Evolutionary conservation across 2,329 filamentous ascomycete genomes (phyloP).

Genomic region (Penicillium sp.): DNA sequence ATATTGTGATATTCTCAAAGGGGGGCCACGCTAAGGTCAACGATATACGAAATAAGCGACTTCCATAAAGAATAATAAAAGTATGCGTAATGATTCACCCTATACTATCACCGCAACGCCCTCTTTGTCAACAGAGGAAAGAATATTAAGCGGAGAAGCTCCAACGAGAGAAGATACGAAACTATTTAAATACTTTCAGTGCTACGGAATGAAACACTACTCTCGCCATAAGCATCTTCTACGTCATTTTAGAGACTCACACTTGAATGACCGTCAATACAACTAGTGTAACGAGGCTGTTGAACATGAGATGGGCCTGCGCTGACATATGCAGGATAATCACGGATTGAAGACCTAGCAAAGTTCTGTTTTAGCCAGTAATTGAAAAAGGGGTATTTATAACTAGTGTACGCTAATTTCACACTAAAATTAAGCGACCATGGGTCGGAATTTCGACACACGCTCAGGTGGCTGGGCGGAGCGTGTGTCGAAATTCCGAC

Average conservation of each 20-base stretch:
- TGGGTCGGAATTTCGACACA: no score
- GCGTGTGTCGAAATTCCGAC: no score
- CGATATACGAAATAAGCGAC: background rate
- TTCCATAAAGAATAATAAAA: background rate
- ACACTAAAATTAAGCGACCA: no score
- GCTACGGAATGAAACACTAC: constrained; percentile 6
- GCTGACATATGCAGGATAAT: background rate
- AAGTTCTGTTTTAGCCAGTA: background rate
- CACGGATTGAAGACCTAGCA: constrained; percentile 8
- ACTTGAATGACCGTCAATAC: constrained; percentile 4
- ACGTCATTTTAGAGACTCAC: constrained; percentile 5
- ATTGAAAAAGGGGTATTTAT: no score
- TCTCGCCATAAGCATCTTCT: constrained; percentile 13
- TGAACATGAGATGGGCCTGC: constrained; percentile 3
- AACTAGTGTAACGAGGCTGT: constrained; percentile 6
- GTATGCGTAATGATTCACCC: background rate
- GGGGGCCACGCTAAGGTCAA: background rate
- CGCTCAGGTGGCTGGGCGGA: no score
- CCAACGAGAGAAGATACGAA: background rate
- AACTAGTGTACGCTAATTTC: no score
- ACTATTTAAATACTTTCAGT: constrained; percentile 8
- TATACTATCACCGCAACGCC: background rate
- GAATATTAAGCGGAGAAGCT: background rate
- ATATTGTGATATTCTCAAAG: constrained; percentile 1
- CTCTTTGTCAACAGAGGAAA: background rate